phyloP scores from a whole-genome alignment of 2,329 filamentous ascomycete genomes.

The Daldinia sp. region DNA sequence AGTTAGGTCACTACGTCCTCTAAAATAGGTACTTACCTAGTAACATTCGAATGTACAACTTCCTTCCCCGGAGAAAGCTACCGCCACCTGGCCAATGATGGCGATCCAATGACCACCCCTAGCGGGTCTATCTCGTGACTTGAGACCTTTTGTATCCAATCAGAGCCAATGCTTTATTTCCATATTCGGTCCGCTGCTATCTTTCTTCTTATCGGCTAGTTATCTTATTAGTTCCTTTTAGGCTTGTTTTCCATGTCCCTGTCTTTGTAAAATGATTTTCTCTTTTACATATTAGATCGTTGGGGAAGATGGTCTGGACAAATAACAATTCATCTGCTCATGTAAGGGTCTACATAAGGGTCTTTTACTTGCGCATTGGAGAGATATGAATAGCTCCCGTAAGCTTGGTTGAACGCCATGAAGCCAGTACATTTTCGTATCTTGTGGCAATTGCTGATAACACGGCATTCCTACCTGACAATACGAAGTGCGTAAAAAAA shows the following conservation, averaged over 20 bases:
- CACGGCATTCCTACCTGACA: conserved; percentile 19
- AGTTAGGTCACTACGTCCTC: neutral
- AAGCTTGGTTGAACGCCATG: neutral
- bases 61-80: conserved; percentile 35
- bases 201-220: conserved; percentile 36
- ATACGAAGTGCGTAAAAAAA: conserved; percentile 10
- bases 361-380: neutral
- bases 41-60: conserved; percentile 7
- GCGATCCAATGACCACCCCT: neutral
- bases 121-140: conserved; percentile 30
- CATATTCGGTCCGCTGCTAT: conserved; percentile 43
- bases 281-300: conserved; percentile 12
- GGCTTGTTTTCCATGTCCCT: neutral
- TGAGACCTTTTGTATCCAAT: conserved; percentile 34
- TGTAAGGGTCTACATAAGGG: conserved; percentile 6
- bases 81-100: conserved; percentile 33
- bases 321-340: neutral
- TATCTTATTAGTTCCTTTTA: conserved; percentile 8
- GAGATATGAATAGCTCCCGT: neutral
- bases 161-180: conserved; percentile 15
- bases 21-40: neutral
- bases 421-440: conserved; percentile 2
- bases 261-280: neutral
- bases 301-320: conserved; percentile 24
- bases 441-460: conserved; percentile 1